phyloP scores from a whole-genome alignment of 148 eudicot species.

The Amaranthus palmeri region DNA sequence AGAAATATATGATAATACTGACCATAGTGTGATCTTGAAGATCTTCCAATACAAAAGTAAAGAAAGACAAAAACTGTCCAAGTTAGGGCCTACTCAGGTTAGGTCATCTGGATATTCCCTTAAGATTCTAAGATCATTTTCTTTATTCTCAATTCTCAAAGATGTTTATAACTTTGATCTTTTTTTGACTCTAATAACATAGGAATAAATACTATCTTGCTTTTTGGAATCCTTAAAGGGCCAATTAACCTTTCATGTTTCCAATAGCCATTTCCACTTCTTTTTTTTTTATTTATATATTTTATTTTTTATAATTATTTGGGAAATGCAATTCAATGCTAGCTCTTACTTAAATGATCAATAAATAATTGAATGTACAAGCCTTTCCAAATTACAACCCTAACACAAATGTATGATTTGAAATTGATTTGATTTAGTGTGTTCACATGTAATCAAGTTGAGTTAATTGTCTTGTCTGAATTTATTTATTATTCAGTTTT shows the following conservation, averaged over 20 bases:
- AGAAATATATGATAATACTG: too few relatives aligned
- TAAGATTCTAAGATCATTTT: conserved; percentile 24
- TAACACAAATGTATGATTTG: background rate
- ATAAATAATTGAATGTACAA: background rate
- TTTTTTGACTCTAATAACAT: conserved; percentile 23
- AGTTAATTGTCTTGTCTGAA: too few relatives aligned
- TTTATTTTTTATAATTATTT: background rate
- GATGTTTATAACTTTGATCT: background rate
- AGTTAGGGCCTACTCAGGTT: too few relatives aligned
- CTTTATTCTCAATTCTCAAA: background rate
- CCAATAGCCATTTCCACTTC: conserved; percentile 12
- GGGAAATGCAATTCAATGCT: background rate
- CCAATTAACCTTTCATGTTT: conserved; percentile 10
- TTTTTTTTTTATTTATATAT: background rate
- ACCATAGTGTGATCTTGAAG: too few relatives aligned
- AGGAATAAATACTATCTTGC: conserved; percentile 31
- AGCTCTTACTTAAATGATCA: background rate
- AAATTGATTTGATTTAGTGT: background rate
- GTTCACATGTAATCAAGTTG: too few relatives aligned
- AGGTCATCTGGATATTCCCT: conserved; percentile 32
- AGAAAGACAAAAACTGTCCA: too few relatives aligned
- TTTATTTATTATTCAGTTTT: too few relatives aligned
- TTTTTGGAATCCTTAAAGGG: conserved; percentile 18
- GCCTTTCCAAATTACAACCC: background rate
- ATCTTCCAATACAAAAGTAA: too few relatives aligned